Evolutionary conservation across 768 basidiomycete genomes (phyloP), one percentile per base, ranked within the genome.

Genomic region (Phanerodontia chrysosporium): DNA sequence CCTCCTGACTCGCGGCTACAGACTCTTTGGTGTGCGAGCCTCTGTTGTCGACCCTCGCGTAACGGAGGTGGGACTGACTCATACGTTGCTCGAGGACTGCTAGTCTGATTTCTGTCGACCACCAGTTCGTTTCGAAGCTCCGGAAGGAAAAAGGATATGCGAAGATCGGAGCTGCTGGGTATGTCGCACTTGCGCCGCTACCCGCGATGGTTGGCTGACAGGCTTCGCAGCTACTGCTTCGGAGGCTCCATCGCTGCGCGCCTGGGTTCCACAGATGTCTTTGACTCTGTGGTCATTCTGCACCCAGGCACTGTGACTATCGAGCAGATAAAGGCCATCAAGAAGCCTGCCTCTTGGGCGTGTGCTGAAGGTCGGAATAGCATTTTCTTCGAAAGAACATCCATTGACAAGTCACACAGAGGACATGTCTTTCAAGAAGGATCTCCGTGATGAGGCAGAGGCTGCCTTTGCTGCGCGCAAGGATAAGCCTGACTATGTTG

Each of bases 121-220:
- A 35, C 21, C 48, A 76, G 75, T 76, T 77, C 66, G 68, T 75
- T 27, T 68, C 70, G 51, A 67, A 59, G 28, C 57, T 82, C 1
- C 75, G 72, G 60, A 67, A 71, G 30, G 71, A 75, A 49, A 71
- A 75, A 48, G 72, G 70, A 22, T 78, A 80, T 51, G 64, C 67
- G 46, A 74, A 69, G 61, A 69, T 82, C 29, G 78, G 78, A 0
- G 71, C 74, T 14, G 72, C 77, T 21, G 81, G 80, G 70, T 80
- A 69, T 13, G 67, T 58, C 6, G n/a, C n/a, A n/a, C n/a, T n/a
- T n/a, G n/a, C n/a, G n/a, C n/a, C n/a, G n/a, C n/a, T n/a, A n/a
- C n/a, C n/a, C n/a, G n/a, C n/a, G n/a, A n/a, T n/a, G n/a, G n/a
- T n/a, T n/a, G n/a, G 30, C 29, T 5, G 28, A 30, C 49, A 1